Base-by-base conservation (phyloP, 192 early-diverging fungal genomes). In the Coemansia umbellata region DNA sequence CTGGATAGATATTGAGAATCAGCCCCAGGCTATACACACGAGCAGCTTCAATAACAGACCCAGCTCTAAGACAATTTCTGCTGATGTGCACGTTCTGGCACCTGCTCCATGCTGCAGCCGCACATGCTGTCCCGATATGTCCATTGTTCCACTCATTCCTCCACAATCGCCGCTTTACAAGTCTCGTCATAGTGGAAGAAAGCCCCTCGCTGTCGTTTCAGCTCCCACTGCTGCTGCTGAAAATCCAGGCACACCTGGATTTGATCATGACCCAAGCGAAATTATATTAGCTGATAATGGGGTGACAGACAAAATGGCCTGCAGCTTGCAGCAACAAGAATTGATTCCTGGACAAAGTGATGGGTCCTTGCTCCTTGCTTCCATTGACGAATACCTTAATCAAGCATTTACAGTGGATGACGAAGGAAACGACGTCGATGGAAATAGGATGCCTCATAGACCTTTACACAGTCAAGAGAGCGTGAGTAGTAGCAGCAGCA, bases 361-460 rank as follows among this genome's bases (percentile, higher is more conserved):
- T 26, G 17, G 43, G 3, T 22, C 43, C 43, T 26, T 22, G 18
- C 22, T 57, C 47, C 43, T 61, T 28, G 17, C 39, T 5, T 69
- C 66, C 9, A 61, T 69, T 23, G 50, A 61, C 26, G 66, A 60
- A 43, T 61, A 58, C 30, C 37, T 61, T 19, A 39, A 45, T 3
- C 52, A 55, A 31, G 57, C n/a, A n/a, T n/a, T n/a, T n/a, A n/a
- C n/a, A n/a, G n/a, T n/a, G n/a, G n/a, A n/a, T n/a, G n/a, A n/a
- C n/a, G n/a, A n/a, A n/a, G n/a, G n/a, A n/a, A n/a, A 60, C 22
- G 32, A 23, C 26, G 28, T 27, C 14, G n/a, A 45, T 19, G 43
- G 43, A 9, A 45, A 26, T n/a, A 15, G n/a, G 2, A 27, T 26
- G 4, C 24, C 43, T 28, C 43, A 26, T 28, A 5, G 24, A 26